These are phyloP conservation scores for Corrigiola litoralis DNA, from an alignment of 179 eudicot species.

Conservation along the genomic window DNA sequence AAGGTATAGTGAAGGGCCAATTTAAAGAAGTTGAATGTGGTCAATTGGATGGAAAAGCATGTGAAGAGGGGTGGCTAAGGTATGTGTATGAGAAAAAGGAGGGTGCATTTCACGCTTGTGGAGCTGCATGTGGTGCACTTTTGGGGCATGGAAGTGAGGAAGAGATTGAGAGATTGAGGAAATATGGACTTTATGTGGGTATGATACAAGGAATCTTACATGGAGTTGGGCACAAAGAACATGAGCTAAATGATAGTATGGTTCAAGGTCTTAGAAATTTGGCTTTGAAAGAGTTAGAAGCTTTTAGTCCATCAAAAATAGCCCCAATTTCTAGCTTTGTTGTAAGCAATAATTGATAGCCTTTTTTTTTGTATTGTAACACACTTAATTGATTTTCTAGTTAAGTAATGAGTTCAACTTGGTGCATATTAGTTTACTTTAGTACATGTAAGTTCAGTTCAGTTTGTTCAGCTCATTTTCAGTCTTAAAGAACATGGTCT, in stretches of 20 bases:
- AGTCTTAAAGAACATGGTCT: no score
- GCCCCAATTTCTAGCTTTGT: constrained; percentile 23
- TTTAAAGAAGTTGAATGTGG: constrained; percentile 6
- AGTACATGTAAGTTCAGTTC: no score
- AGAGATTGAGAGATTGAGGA: constrained; percentile 42
- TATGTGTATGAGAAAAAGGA: constrained; percentile 36
- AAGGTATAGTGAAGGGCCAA: constrained; percentile 32
- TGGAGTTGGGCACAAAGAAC: constrained; percentile 12
- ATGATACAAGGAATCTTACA: constrained; percentile 26
- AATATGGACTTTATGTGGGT: constrained; percentile 40
- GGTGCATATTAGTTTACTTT: no score
- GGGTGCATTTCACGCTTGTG: constrained; percentile 45
- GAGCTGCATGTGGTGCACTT: constrained; percentile 53
- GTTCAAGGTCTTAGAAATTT: not conserved
- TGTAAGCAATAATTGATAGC: not conserved
- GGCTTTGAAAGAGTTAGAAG: constrained; percentile 29
- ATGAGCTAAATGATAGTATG: not conserved
- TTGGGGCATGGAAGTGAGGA: constrained; percentile 45
- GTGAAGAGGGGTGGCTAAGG: constrained; percentile 1
- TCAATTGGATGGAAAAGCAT: not conserved
- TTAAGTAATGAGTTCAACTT: no score
- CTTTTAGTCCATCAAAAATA: constrained; percentile 18
- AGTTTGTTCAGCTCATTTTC: no score
- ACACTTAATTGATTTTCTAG: no score
- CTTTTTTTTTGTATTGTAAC: no score